A percentile compares a stretch with the other conserved stretches of the same genome.
These are phyloP conservation scores for Kodamaea kakaduensis DNA, from an alignment of 805 yeast species.

Conservation along the genomic window DNA sequence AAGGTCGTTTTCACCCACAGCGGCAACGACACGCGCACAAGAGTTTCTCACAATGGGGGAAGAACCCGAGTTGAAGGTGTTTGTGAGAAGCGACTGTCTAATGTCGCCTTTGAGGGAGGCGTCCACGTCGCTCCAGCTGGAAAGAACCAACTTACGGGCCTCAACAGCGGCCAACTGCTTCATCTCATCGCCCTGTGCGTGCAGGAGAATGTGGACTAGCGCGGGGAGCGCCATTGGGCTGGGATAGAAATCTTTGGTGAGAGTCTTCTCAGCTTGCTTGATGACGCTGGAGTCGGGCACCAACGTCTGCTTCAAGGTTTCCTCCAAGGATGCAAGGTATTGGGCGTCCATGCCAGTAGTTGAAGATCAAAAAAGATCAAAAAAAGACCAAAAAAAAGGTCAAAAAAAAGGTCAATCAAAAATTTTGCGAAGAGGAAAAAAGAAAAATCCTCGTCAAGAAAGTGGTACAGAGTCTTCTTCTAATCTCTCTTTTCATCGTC, in stretches of 20 bases:
- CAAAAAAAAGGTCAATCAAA: too few species aligned
- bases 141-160: slow-evolving; percentile 74
- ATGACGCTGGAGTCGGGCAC: slow-evolving; percentile 79
- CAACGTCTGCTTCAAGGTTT: slow-evolving; percentile 70
- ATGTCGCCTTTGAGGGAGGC: slow-evolving; percentile 53
- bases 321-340: slow-evolving; percentile 67
- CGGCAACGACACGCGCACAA: slow-evolving; percentile 82
- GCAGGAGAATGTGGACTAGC: slow-evolving; percentile 74
- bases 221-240: slow-evolving; percentile 74
- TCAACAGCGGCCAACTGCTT: slow-evolving; percentile 96
- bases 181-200: slow-evolving; percentile 62
- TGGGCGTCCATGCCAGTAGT: slow-evolving; percentile 59
- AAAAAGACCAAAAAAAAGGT: neutral
- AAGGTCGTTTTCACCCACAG: slow-evolving; percentile 76
- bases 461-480: too few species aligned
- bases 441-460: too few species aligned
- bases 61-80: slow-evolving; percentile 59
- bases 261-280: slow-evolving; percentile 74
- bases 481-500: too few species aligned
- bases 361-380: neutral
- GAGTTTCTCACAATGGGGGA: slow-evolving; percentile 77
- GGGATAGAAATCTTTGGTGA: slow-evolving; percentile 70
- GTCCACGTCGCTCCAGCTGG: slow-evolving; percentile 62
- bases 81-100: slow-evolving; percentile 62
- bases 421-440: too few species aligned